Conservation (phyloP, 148 eudicot genomes). For the Amaranthus cruentus region DNA sequence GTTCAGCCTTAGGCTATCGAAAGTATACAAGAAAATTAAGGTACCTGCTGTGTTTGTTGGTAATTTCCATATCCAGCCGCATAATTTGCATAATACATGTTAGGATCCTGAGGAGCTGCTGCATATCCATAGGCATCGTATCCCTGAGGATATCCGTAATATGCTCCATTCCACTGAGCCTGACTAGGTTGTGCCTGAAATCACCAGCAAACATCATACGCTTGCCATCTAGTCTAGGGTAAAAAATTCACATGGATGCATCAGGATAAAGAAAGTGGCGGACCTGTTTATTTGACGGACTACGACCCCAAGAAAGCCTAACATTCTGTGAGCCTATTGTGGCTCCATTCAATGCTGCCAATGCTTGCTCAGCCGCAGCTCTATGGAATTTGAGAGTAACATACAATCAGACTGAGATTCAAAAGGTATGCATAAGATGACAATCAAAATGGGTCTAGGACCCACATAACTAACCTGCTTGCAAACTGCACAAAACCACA, state of each 20-base stretch:
- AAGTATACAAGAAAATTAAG: not conserved
- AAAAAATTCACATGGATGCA: not conserved
- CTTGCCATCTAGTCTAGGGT: not conserved
- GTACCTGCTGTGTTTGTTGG: constrained; percentile 91
- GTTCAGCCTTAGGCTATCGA: not conserved
- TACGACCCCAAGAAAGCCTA: constrained; percentile 96
- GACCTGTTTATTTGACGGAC: constrained; percentile 91
- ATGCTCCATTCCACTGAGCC: constrained; percentile 63
- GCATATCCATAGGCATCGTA: constrained; percentile 73
- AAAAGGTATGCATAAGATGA: not conserved
- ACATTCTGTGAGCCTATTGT: constrained; percentile 73
- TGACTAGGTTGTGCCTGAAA: constrained; percentile 61
- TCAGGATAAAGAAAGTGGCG: not conserved
- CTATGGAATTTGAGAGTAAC: constrained; percentile 22
- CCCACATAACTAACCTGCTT: constrained; percentile 49
- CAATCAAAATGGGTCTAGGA: not conserved
- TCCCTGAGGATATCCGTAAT: constrained; percentile 89
- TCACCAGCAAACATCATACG: not conserved
- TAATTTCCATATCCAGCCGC: constrained; percentile 81
- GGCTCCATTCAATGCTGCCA: constrained; percentile 65
- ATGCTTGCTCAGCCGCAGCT: constrained; percentile 81
- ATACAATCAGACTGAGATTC: not conserved
- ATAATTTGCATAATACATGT: constrained; percentile 71
- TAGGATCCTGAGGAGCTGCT: constrained; percentile 81
- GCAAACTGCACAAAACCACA: constrained; percentile 96